Evolutionary conservation across 2,329 filamentous ascomycete genomes (phyloP).

Genomic region (Colletotrichum neosansevieriae): DNA sequence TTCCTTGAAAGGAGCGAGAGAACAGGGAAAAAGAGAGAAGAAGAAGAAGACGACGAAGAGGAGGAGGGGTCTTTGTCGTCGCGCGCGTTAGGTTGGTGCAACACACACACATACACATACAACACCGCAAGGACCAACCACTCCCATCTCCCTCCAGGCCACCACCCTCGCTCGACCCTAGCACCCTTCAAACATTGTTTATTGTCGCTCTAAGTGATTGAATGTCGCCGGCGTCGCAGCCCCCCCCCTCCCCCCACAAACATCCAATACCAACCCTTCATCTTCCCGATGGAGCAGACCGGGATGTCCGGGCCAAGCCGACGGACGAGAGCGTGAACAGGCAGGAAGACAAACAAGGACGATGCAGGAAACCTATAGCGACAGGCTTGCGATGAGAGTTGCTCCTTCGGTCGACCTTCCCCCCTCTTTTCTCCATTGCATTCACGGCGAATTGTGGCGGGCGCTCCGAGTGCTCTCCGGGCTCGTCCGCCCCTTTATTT

Average conservation of each 20-base stretch:
- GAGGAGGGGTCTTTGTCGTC: not conserved
- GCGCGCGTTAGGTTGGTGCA: not conserved
- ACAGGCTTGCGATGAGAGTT: not conserved
- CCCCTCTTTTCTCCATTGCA: not conserved
- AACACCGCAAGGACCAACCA: not conserved
- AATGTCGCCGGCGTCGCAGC: not conserved
- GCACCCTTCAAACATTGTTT: not conserved
- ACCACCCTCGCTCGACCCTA: not conserved
- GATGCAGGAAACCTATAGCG: constrained; percentile 5
- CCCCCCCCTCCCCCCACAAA: too few species aligned
- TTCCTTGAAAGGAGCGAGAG: not conserved
- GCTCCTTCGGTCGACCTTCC: not conserved
- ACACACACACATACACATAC: not conserved
- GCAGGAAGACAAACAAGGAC: not conserved
- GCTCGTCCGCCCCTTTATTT: not conserved
- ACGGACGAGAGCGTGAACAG: not conserved
- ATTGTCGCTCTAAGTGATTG: not conserved
- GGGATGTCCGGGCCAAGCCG: constrained; percentile 25
- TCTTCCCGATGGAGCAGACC: constrained; percentile 13
- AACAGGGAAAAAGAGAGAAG: not conserved
- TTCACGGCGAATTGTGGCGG: not conserved
- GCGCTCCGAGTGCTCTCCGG: not conserved
- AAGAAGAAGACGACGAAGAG: not conserved
- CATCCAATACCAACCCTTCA: constrained; percentile 11
- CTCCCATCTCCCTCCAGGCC: constrained; percentile 4